phyloP scores from a whole-genome alignment of 768 basidiomycete species.

The Kwoniella dendrophila region DNA sequence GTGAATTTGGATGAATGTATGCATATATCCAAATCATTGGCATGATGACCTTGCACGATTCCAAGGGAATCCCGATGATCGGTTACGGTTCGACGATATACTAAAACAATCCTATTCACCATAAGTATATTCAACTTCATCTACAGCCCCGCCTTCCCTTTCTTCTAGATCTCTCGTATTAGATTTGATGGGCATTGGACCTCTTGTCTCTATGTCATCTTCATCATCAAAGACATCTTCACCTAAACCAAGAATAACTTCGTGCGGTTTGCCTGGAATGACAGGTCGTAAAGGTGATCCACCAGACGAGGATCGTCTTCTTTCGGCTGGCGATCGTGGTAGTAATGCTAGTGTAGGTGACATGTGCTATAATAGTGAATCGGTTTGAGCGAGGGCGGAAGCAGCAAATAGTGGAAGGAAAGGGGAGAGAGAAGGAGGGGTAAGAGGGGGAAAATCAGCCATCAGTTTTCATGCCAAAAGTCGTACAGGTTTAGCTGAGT shows the following conservation, averaged over 20 bases:
- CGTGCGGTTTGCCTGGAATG: constrained; percentile 60
- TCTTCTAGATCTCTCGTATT: constrained; percentile 48
- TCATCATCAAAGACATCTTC: constrained; percentile 66
- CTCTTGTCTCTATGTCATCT: constrained; percentile 67
- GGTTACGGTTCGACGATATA: too few relatives aligned
- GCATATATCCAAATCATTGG: not conserved
- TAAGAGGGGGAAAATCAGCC: too few relatives aligned
- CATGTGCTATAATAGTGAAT: constrained; percentile 79
- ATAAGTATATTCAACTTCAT: constrained; percentile 57
- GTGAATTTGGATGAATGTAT: too few relatives aligned
- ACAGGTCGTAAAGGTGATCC: constrained; percentile 83
- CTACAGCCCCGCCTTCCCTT: constrained; percentile 50
- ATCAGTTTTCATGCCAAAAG: too few relatives aligned
- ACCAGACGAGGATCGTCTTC: constrained; percentile 67
- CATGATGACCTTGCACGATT: too few relatives aligned
- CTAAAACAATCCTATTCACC: constrained; percentile 35
- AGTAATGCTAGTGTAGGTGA: constrained; percentile 92
- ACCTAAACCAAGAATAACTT: constrained; percentile 11
- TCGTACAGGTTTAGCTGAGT: too few relatives aligned
- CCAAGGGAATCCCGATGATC: not conserved
- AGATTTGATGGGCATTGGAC: constrained; percentile 65
- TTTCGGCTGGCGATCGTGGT: constrained; percentile 82
- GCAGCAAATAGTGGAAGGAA: too few relatives aligned
- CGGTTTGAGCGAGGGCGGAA: too few relatives aligned
- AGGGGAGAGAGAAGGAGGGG: too few relatives aligned